Evolutionary conservation across 1,284 basidiomycete species (phyloP).

Genomic region (Volvariella volvacea): DNA sequence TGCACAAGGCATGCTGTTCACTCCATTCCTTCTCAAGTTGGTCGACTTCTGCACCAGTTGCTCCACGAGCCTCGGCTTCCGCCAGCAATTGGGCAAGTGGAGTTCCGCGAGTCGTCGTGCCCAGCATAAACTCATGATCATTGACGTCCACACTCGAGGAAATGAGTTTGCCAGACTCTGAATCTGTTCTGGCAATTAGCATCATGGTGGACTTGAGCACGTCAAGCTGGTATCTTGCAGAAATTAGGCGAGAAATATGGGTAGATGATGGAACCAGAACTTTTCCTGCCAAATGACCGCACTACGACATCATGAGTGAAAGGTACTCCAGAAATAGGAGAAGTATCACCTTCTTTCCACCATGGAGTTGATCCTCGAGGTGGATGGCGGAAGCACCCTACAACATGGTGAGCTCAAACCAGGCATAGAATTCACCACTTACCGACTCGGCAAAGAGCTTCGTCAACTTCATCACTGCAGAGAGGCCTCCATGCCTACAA

Average conservation of each 20-base stretch:
- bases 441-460: conserved; percentile 90
- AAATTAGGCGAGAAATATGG: conserved; percentile 78
- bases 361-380: conserved; percentile 89
- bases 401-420: conserved; percentile 4
- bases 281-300: conserved; percentile 91
- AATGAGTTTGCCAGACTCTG: conserved; percentile 84
- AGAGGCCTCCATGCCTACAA: conserved; percentile 80
- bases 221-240: conserved; percentile 85
- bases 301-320: conserved; percentile 30
- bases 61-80: conserved; percentile 68
- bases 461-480: conserved; percentile 94
- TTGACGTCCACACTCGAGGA: conserved; percentile 77
- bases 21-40: conserved; percentile 77
- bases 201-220: conserved; percentile 84
- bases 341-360: conserved; percentile 69
- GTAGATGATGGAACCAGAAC: conserved; percentile 87
- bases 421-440: conserved; percentile 13
- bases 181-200: conserved; percentile 87
- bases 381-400: conserved; percentile 86
- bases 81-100: conserved; percentile 71
- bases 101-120: conserved; percentile 49
- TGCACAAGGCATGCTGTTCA: conserved; percentile 63
- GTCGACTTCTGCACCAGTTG: conserved; percentile 67
- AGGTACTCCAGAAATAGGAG: neutral
- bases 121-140: conserved; percentile 77